Conservation (phyloP, 2,329 filamentous ascomycete genomes). For the Colletotrichum sp. region DNA sequence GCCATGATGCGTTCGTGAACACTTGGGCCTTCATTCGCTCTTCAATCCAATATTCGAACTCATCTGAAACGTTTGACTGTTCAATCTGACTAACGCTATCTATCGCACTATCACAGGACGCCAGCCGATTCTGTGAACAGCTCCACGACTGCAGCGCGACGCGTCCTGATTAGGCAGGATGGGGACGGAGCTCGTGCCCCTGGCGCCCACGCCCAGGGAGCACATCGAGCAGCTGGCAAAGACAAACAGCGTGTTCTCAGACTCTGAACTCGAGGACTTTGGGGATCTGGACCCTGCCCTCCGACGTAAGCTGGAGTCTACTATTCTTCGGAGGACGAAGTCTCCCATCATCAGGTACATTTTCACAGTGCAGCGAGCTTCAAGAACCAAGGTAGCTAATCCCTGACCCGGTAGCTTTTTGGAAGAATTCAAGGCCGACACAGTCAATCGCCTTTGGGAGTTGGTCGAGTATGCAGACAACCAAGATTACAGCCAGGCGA, state of each 20-base stretch:
- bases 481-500: slow-evolving; percentile 42
- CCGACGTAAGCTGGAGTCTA: background rate
- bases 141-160: background rate
- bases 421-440: background rate
- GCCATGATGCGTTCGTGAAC: background rate
- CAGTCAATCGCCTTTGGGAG: slow-evolving; percentile 54
- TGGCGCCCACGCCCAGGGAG: background rate
- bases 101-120: background rate
- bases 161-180: background rate
- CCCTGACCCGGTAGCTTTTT: background rate
- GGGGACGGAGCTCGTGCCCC: background rate
- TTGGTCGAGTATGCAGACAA: slow-evolving; percentile 61
- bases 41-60: background rate
- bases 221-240: background rate
- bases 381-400: background rate
- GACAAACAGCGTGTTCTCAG: background rate
- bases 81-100: background rate
- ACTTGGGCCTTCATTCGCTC: background rate
- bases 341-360: background rate
- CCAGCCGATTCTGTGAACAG: background rate
- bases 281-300: background rate
- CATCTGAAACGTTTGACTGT: background rate
- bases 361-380: background rate
- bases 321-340: background rate
- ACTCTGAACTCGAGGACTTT: background rate